phyloP scores from a whole-genome alignment of 2,329 filamentous ascomycete genomes.

The Bimuria novae-zelandiae region DNA sequence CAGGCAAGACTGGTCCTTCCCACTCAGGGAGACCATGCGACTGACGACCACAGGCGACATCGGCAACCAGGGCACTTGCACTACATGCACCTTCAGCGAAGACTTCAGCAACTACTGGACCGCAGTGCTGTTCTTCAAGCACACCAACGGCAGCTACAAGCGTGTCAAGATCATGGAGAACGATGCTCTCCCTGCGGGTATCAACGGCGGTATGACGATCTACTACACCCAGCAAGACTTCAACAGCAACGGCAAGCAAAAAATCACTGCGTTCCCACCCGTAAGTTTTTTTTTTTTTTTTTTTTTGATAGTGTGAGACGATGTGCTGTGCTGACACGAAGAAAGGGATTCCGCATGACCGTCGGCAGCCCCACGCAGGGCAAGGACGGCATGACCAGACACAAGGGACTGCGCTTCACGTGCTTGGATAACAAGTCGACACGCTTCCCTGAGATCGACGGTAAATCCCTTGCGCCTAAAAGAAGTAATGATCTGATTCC shows the following conservation, averaged over 20 bases:
- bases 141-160: slow-evolving; percentile 19
- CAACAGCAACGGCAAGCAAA: slow-evolving; percentile 23
- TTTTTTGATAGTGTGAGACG: neutral
- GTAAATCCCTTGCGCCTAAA: no score
- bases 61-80: slow-evolving; percentile 24
- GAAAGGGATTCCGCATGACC: slow-evolving; percentile 23
- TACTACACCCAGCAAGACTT: slow-evolving; percentile 34
- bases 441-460: slow-evolving; percentile 15
- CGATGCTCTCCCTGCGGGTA: slow-evolving; percentile 10
- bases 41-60: no score
- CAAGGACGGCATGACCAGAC: slow-evolving; percentile 22
- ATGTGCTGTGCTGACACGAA: neutral
- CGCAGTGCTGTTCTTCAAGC: slow-evolving; percentile 21
- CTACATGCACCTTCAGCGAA: slow-evolving; percentile 31
- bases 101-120: slow-evolving; percentile 30
- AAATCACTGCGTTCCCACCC: slow-evolving; percentile 20
- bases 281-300: slow-evolving; percentile 12
- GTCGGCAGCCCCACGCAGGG: slow-evolving; percentile 28
- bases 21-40: no score
- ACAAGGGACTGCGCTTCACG: slow-evolving; percentile 18
- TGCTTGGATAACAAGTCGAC: slow-evolving; percentile 22
- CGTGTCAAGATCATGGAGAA: slow-evolving; percentile 17
- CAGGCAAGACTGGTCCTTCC: no score
- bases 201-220: slow-evolving; percentile 23
- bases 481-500: no score